Evolutionary conservation across 495 filamentous ascomycete species (phyloP).

Genomic region (Acidiella bohemica): DNA sequence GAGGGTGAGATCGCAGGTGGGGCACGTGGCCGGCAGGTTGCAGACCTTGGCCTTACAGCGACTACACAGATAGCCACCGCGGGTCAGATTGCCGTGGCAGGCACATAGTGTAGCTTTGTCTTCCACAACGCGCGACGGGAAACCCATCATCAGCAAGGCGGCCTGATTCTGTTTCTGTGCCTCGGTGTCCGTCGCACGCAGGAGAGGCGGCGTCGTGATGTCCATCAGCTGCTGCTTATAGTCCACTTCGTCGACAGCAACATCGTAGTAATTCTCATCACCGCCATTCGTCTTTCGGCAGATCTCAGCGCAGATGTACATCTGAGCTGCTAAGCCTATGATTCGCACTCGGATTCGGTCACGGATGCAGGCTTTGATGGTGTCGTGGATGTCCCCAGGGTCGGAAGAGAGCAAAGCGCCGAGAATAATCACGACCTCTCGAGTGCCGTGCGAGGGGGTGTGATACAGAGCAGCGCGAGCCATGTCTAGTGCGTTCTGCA

Average conservation of each 20-base stretch:
- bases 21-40: slow-evolving; percentile 79
- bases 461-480: slow-evolving; percentile 78
- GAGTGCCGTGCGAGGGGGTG: slow-evolving; percentile 80
- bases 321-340: slow-evolving; percentile 78
- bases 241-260: slow-evolving; percentile 78
- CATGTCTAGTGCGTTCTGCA: slow-evolving; percentile 96
- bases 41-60: slow-evolving; percentile 84
- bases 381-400: slow-evolving; percentile 89
- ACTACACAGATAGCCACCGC: slow-evolving; percentile 85
- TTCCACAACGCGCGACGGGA: slow-evolving; percentile 82
- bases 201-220: slow-evolving; percentile 76
- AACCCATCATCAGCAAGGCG: slow-evolving; percentile 92
- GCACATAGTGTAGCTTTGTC: slow-evolving; percentile 65
- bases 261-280: slow-evolving; percentile 59
- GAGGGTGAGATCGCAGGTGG: slow-evolving; percentile 79
- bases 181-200: slow-evolving; percentile 32
- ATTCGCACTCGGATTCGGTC: slow-evolving; percentile 78
- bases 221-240: slow-evolving; percentile 80
- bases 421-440: slow-evolving; percentile 83
- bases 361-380: slow-evolving; percentile 56
- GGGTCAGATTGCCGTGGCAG: slow-evolving; percentile 71
- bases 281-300: slow-evolving; percentile 70
- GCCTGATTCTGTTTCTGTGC: slow-evolving; percentile 44
- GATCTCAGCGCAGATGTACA: slow-evolving; percentile 86
- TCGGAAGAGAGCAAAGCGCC: slow-evolving; percentile 82